Base-by-base conservation (phyloP, 2,329 filamentous ascomycete species). In the Emmonsia crescens region DNA sequence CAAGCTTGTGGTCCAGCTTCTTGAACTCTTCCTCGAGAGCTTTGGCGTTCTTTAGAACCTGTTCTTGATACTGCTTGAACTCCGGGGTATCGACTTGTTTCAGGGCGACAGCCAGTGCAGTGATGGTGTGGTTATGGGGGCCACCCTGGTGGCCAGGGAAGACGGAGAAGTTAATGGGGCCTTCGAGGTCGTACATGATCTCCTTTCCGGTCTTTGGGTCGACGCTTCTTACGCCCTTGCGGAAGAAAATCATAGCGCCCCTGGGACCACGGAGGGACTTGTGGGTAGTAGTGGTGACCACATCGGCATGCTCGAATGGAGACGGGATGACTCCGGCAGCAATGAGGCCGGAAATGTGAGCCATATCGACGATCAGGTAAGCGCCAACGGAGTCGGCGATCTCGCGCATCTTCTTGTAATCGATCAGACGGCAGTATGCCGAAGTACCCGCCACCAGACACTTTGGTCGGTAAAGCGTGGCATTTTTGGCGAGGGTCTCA, bases 51-150 rank as follows among this genome's bases (percentile, higher is more conserved):
- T 87, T 83, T 63, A 97, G 82, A 61, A 97, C 92, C 72, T 90
- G 87, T 70, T 89, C 81, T 78, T 99, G 94, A 79, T 99, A 99
- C 60, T 89, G 83, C 74, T 88, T 89, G 82, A 99, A 99, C 72
- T 96, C 92, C 57, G 88, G 85, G 5, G 86, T 86, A 73, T 92
- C 90, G 2, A 91, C 91, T 78, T 99, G 94, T 79, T 96, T 95
- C 63, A 99, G 83, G 14, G 94, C 94, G 57, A 99, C 94, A 24
- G 94, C 86, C 33, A 99, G 82, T 52, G 94, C 94, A 42, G 94
- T 95, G 75, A 99, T 99, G 69, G 94, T 99, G 81, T 99, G 94
- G 80, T 99, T 99, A 79, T 99, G 94, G 60, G 94, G 94, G 29
- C 94, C 94, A 73, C 94, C 94, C 76, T 99, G 94, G 78, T 99